Percentiles rank a stretch among this genome's conserved stretches.
Evolutionary conservation across 1,284 basidiomycete genomes (phyloP).

Genomic region (Boletus calvinii): DNA sequence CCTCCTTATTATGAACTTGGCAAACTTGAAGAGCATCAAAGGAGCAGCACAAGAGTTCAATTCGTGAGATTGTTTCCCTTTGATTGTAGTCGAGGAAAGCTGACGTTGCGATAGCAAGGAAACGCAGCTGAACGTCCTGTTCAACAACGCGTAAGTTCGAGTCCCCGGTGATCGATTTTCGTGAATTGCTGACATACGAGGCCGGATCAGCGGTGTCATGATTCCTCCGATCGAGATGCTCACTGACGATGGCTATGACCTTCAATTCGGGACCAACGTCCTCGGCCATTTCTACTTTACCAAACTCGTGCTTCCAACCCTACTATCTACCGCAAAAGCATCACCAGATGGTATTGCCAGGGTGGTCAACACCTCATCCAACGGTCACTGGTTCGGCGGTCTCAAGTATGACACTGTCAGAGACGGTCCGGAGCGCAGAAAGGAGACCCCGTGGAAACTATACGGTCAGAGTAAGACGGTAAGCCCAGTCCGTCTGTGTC

Average conservation of each 20-base stretch:
- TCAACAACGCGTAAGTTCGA: conserved; percentile 50
- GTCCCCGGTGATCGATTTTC: background rate
- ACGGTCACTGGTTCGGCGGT: conserved; percentile 19
- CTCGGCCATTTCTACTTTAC: conserved; percentile 49
- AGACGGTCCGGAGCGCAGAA: conserved; percentile 30
- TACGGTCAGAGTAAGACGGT: conserved; percentile 48
- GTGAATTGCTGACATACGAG: background rate
- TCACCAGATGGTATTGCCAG: conserved; percentile 37
- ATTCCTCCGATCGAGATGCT: conserved; percentile 40
- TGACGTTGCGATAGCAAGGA: conserved; percentile 40
- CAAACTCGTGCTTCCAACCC: conserved; percentile 40
- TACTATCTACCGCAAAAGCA: conserved; percentile 35
- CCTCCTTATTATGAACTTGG: conserved; percentile 62
- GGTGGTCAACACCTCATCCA: conserved; percentile 44
- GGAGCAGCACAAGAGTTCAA: conserved; percentile 50
- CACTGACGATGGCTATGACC: conserved; percentile 55
- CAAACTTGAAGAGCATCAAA: conserved; percentile 54
- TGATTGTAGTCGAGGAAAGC: background rate
- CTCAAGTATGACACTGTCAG: conserved; percentile 30
- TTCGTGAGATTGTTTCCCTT: conserved; percentile 5
- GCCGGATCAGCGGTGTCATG: conserved; percentile 47
- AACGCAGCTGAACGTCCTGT: conserved; percentile 47
- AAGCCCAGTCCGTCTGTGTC: background rate
- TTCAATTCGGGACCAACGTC: conserved; percentile 54
- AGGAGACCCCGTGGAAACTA: conserved; percentile 23